Evolutionary conservation across 768 basidiomycete genomes (phyloP).

Genomic region (Mycena filopes): DNA sequence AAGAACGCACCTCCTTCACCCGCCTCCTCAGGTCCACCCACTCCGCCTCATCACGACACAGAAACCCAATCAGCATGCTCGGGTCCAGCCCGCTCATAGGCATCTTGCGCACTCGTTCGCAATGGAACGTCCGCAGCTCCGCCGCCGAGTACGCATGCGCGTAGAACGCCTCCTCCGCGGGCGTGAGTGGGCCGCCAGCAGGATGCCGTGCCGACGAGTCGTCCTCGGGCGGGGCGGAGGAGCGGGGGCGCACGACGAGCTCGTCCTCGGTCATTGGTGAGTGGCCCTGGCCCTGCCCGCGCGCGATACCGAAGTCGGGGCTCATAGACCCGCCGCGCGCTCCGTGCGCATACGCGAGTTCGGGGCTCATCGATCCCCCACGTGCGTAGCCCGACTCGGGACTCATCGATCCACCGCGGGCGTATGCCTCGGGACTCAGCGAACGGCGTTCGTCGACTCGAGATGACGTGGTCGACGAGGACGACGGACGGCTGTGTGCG

Average conservation of each 20-base stretch:
- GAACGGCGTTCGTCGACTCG: conserved; percentile 12
- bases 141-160: conserved; percentile 74
- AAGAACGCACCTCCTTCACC: conserved; percentile 73
- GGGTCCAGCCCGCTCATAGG: conserved; percentile 89
- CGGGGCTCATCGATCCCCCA: conserved; percentile 16
- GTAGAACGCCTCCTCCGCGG: conserved; percentile 68
- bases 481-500: background rate
- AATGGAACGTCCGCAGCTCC: conserved; percentile 93
- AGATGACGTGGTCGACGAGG: background rate
- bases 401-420: conserved; percentile 17
- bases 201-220: background rate
- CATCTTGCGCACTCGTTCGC: conserved; percentile 95
- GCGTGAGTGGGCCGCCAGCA: conserved; percentile 44
- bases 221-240: background rate
- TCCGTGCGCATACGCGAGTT: background rate
- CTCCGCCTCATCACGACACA: conserved; percentile 83
- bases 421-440: conserved; percentile 13
- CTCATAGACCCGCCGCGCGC: conserved; percentile 17
- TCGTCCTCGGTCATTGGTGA: conserved; percentile 30
- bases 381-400: conserved; percentile 7
- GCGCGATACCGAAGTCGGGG: conserved; percentile 19
- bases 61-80: conserved; percentile 94
- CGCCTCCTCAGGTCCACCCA: conserved; percentile 86
- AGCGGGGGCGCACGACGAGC: conserved; percentile 14
- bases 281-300: conserved; percentile 5